Evolutionary conservation across 352 stramenopile genomes (phyloP).

Genomic region (Globisporangium nunn): DNA sequence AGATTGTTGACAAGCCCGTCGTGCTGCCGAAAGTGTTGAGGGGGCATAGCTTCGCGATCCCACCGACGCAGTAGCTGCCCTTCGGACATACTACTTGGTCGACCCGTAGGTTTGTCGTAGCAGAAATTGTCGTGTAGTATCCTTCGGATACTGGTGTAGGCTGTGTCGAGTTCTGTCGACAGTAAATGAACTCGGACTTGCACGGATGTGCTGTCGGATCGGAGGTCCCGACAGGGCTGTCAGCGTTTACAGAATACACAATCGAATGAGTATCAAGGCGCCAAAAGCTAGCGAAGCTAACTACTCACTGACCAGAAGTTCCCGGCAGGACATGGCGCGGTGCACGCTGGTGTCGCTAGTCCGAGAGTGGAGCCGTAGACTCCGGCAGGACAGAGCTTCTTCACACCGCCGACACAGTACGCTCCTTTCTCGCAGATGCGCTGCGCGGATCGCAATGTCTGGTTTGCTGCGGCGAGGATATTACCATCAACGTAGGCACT

Average conservation of each 20-base stretch:
- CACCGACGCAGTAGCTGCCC: conserved; percentile 55
- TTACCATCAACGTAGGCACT: conserved; percentile 39
- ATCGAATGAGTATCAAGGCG: background rate
- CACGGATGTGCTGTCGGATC: conserved; percentile 34
- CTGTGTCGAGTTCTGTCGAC: conserved; percentile 27
- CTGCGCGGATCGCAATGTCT: conserved; percentile 37
- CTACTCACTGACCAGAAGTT: conserved; percentile 41
- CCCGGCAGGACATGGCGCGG: conserved; percentile 43
- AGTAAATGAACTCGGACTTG: conserved; percentile 29
- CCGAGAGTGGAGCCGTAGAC: conserved; percentile 33
- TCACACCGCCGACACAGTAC: conserved; percentile 50
- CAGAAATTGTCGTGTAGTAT: conserved; percentile 38
- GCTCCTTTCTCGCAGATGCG: conserved; percentile 42
- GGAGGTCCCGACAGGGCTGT: conserved; percentile 37
- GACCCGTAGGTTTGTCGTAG: conserved; percentile 23
- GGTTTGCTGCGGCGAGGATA: conserved; percentile 20
- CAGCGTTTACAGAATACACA: background rate
- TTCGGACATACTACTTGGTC: conserved; percentile 45
- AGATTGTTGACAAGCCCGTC: conserved; percentile 26
- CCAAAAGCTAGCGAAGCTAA: background rate
- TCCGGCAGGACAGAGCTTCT: conserved; percentile 37
- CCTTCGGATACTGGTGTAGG: conserved; percentile 30
- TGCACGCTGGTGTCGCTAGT: conserved; percentile 38
- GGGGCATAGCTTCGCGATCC: conserved; percentile 43
- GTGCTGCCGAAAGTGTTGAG: conserved; percentile 40